Conservation (phyloP, 768 basidiomycete genomes). For the Naematelia aurantialba region DNA sequence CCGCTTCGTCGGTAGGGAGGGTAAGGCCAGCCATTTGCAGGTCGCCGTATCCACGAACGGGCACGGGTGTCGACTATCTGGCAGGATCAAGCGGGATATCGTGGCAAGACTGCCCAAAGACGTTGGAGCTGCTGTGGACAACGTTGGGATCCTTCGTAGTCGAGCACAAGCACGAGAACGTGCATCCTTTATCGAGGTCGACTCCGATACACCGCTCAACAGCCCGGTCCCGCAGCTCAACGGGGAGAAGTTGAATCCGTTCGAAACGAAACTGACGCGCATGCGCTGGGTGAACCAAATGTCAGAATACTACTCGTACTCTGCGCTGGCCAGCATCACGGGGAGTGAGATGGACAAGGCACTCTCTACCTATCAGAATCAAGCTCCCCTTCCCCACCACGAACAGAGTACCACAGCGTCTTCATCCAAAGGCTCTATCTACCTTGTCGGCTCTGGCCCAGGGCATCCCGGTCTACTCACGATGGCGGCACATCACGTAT, state of each 20-base stretch:
- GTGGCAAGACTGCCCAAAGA: slow-evolving; percentile 66
- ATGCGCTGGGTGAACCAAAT: slow-evolving; percentile 94
- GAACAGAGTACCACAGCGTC: slow-evolving; percentile 3
- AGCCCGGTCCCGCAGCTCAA: slow-evolving; percentile 51
- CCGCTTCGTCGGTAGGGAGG: slow-evolving; percentile 62
- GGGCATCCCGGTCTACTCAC: slow-evolving; percentile 92
- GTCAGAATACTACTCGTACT: slow-evolving; percentile 91
- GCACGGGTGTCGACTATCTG: slow-evolving; percentile 77
- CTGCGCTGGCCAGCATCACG: slow-evolving; percentile 67
- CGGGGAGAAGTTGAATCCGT: slow-evolving; percentile 28
- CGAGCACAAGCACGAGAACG: slow-evolving; percentile 54
- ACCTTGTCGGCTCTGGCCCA: slow-evolving; percentile 90
- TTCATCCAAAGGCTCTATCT: slow-evolving; percentile 62
- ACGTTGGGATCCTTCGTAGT: slow-evolving; percentile 65
- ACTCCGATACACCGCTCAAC: slow-evolving; percentile 54
- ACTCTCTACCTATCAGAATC: slow-evolving; percentile 49
- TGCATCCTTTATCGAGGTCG: slow-evolving; percentile 38
- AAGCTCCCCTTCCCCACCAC: slow-evolving; percentile 28
- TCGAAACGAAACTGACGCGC: slow-evolving; percentile 56
- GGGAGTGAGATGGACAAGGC: slow-evolving; percentile 66
- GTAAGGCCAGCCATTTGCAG: slow-evolving; percentile 50
- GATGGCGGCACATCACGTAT: slow-evolving; percentile 71
- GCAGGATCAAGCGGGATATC: slow-evolving; percentile 76
- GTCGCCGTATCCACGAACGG: slow-evolving; percentile 88
- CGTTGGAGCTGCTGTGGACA: slow-evolving; percentile 69